Base-by-base conservation (phyloP, 345 rosid genomes). In the Geranium brycei region DNA sequence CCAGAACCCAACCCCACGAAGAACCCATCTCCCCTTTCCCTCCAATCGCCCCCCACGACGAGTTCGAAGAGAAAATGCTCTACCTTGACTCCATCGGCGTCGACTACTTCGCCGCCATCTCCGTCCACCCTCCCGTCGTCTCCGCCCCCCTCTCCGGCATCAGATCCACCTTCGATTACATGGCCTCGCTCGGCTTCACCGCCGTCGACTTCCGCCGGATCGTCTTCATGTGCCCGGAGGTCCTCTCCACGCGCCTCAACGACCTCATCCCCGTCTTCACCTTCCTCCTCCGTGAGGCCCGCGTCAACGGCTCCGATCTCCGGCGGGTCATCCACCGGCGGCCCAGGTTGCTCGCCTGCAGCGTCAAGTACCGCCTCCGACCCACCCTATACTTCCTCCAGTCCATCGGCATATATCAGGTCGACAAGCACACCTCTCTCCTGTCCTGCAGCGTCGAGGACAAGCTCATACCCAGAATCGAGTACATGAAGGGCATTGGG, bases 231-330 rank as follows among this genome's bases (percentile, higher is more conserved):
- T 91, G 95, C 63, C 98, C 91, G 0, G 84, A 82, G 75, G 65
- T 87, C 61, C 81, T 91, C 66, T 56, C 84, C 69, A 59, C 75
- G 53, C 71, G 66, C 3, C 68, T 82, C 41, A 53, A 82, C 56
- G 62, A 75, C 60, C 66, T 88, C 30, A 65, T 76, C 75, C 87
- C 91, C 1, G 71, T 82, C 78, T 82, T 87, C 81, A 80, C 98
- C 41, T 91, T 91, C 89, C 98, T 91, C 76, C 91, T 87, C 72
- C 86, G 95, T 0, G 98, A 91, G 74, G 95, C 78, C 28, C 67
- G 75, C 14, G 91, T 91, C 30, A 69, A 76, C 59, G 73, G 76
- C 64, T 79, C 77, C 59, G 81, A 80, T 62, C 63, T 91, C 58
- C 83, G 77, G 30, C 74, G 74, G 19, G 86, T 81, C 28, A 77